Evolutionary conservation across 164 flowering plant species (phyloP).

Genomic region (Buxus sempervirens): DNA sequence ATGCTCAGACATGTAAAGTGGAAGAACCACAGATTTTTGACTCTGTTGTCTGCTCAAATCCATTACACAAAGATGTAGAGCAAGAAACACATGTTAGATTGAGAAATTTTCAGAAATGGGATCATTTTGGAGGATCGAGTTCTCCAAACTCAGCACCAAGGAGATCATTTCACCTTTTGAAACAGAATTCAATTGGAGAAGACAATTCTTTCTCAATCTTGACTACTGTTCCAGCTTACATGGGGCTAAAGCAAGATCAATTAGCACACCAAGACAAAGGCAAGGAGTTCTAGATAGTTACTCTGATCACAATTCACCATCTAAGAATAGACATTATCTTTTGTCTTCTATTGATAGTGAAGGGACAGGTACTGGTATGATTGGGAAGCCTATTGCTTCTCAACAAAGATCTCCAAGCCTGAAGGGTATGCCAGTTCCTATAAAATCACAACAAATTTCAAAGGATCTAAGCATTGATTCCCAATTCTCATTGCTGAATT

Average conservation of each 20-base stretch:
- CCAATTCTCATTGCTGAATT: slow-evolving; percentile 17
- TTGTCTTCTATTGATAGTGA: slow-evolving; percentile 44
- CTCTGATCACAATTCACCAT: slow-evolving; percentile 31
- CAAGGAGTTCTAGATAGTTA: slow-evolving; percentile 25
- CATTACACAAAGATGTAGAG: slow-evolving; percentile 17
- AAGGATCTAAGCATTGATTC: slow-evolving; percentile 27
- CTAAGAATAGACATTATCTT: slow-evolving; percentile 28
- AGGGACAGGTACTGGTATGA: slow-evolving; percentile 5
- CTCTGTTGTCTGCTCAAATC: slow-evolving; percentile 20
- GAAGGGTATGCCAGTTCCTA: slow-evolving; percentile 21
- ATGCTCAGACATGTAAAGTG: slow-evolving; percentile 43
- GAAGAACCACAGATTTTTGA: slow-evolving; percentile 36
- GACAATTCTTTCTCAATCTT: slow-evolving; percentile 38
- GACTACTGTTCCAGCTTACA: slow-evolving; percentile 56
- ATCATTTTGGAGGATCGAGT: slow-evolving; percentile 20
- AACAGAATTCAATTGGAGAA: slow-evolving; percentile 27
- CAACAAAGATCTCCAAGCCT: slow-evolving; percentile 25
- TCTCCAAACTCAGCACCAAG: slow-evolving; percentile 28
- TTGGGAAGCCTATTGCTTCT: slow-evolving; percentile 18
- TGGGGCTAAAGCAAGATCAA: slow-evolving; percentile 75
- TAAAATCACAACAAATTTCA: slow-evolving; percentile 14
- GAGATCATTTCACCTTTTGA: slow-evolving; percentile 34
- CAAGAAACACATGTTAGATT: slow-evolving; percentile 18
- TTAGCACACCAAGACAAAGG: too few relatives aligned
- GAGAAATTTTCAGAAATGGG: slow-evolving; percentile 16